Conservation (phyloP, 495 filamentous ascomycete species). For the Hypoxylon intermedium region DNA sequence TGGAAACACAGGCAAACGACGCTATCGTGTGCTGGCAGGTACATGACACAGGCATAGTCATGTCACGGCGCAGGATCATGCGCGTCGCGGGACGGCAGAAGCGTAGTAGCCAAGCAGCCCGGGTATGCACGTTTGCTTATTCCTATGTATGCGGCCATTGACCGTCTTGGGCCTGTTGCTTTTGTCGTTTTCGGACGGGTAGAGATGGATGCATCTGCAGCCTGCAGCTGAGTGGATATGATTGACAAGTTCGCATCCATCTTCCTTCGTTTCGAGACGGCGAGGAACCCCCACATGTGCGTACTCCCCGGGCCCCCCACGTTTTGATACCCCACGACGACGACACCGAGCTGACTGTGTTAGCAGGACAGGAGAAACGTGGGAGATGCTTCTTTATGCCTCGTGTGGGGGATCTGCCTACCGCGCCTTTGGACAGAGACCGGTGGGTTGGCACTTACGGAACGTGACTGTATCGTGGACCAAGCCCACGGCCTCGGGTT, state of each 20-base stretch:
- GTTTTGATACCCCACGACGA: constrained; percentile 7
- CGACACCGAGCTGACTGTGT: not conserved
- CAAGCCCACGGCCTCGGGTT: constrained; percentile 21
- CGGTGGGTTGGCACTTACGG: not conserved
- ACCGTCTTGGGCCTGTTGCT: not conserved
- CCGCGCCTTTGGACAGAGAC: not conserved
- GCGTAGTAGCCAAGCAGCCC: constrained; percentile 1
- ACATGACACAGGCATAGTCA: constrained; percentile 1
- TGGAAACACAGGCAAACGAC: constrained; percentile 3
- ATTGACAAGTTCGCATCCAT: not conserved
- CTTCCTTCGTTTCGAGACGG: constrained; percentile 12
- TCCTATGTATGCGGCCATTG: constrained; percentile 17
- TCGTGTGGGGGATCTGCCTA: constrained; percentile 9
- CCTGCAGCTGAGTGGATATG: not conserved
- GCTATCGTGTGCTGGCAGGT: not conserved
- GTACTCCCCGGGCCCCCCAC: not conserved
- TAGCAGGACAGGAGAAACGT: not conserved
- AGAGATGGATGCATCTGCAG: not conserved
- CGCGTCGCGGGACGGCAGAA: not conserved
- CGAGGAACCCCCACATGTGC: constrained; percentile 13
- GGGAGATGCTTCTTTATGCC: not conserved
- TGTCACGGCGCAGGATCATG: constrained; percentile 2
- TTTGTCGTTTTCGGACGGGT: not conserved
- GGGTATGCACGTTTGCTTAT: constrained; percentile 28
- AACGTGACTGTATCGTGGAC: constrained; percentile 4